A percentile compares a stretch with the other conserved stretches of the same genome.
phyloP scores from a whole-genome alignment of 441 rosid genomes.

The Populus hybrid region DNA sequence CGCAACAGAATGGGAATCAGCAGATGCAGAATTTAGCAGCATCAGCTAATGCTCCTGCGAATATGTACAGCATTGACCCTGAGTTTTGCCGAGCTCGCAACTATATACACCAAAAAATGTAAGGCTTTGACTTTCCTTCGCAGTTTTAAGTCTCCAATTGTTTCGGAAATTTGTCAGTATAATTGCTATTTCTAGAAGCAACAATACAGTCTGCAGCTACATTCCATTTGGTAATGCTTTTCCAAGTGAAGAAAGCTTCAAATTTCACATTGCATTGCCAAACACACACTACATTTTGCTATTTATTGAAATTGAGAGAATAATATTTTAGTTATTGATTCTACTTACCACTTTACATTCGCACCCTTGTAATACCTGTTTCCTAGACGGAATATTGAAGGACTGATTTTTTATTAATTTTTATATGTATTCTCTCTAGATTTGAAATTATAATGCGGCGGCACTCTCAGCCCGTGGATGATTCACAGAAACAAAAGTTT shows the following conservation, averaged over 20 bases:
- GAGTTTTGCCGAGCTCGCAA: conserved; percentile 56
- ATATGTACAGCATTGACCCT: conserved; percentile 23
- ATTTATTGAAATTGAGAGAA: background rate
- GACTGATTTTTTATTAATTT: conserved; percentile 1
- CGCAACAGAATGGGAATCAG: conserved; percentile 77
- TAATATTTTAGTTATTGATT: too few species aligned
- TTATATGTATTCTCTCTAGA: conserved; percentile 35
- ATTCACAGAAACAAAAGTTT: conserved; percentile 48
- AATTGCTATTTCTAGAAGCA: background rate
- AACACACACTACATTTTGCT: background rate
- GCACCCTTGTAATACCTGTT: background rate
- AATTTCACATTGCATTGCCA: background rate
- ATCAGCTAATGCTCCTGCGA: conserved; percentile 34
- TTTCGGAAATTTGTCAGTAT: background rate
- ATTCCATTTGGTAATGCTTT: background rate
- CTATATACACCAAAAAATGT: conserved; percentile 64
- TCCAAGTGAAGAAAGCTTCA: background rate
- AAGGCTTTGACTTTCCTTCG: conserved; percentile 19
- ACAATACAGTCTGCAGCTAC: background rate
- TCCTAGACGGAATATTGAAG: background rate
- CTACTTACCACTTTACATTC: background rate
- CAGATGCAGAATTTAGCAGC: conserved; percentile 65
- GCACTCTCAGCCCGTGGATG: conserved; percentile 50
- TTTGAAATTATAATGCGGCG: conserved; percentile 51
- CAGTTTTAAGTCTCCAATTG: background rate